Conservation (phyloP, 139 green algal species). For the Chara braunii region DNA sequence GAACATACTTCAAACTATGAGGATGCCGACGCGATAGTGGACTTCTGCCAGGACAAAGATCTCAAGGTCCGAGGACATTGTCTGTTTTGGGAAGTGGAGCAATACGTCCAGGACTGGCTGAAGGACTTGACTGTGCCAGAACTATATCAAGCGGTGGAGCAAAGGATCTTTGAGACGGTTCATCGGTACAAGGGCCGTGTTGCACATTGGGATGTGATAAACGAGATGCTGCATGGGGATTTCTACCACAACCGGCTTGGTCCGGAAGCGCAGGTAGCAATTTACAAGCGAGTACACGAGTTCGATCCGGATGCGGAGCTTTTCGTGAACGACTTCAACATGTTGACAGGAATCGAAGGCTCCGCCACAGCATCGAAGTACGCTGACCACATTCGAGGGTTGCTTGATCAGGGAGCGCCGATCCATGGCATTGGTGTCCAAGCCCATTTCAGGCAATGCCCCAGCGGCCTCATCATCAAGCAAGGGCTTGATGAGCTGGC, state of each 20-base stretch:
- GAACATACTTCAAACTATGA: conserved; percentile 7
- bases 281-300: conserved; percentile 2
- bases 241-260: conserved; percentile 17
- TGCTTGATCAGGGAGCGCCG: conserved; percentile 15
- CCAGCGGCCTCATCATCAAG: conserved; percentile 18
- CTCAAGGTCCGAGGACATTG: conserved; percentile 26
- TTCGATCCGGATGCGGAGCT: conserved; percentile 14
- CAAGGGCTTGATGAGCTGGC: conserved; percentile 18
- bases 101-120: conserved; percentile 31
- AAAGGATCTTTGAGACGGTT: conserved; percentile 11
- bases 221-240: conserved; percentile 40
- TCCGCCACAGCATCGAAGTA: conserved; percentile 22
- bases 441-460: conserved; percentile 9
- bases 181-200: conserved; percentile 20
- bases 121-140: conserved; percentile 9
- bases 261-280: background rate
- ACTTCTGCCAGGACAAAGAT: background rate
- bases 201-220: conserved; percentile 39
- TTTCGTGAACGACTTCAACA: conserved; percentile 40
- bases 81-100: conserved; percentile 31
- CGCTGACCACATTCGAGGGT: background rate
- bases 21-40: conserved; percentile 15
- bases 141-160: conserved; percentile 20
- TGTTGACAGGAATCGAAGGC: background rate
- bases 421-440: conserved; percentile 24